Base-by-base conservation (phyloP, 306 rosid species). In the Acacia crassicarpa region DNA sequence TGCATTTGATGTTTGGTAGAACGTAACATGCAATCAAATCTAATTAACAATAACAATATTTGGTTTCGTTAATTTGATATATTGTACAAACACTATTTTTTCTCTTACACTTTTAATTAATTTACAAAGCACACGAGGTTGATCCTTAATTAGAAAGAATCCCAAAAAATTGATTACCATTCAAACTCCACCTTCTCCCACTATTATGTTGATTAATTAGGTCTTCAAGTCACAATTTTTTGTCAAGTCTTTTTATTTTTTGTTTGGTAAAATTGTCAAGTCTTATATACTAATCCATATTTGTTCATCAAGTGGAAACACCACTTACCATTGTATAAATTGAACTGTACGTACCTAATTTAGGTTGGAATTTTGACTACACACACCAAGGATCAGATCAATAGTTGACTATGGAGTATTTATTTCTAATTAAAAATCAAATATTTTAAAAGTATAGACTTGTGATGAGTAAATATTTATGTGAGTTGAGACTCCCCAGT, bases 261-360 rank as follows among this genome's bases (percentile, higher is more conserved):
- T 30, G 40, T 35, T 35, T 35, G 40, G 40, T 35, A 35, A 35
- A 35, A 35, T 20, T 45, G 32, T 13, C 19, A 9, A 40, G 20
- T 41, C 49, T 40, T 30, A 17, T 69, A 16, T 63, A 7, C 10
- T 13, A 33, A 33, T 58, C 17, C 25, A 58, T 1, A 30, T 4
- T 30, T n/a, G 7, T 17, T 8, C 76, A 72, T 17, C 9, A 30
- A 62, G 53, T 74, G 80, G 75, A 74, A 81, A 22, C 79, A 74
- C 27, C 58, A 53, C 78, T 61, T 27, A 43, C 71, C 46, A 38
- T 11, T 38, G 41, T 16, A 53, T 68, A 6, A 8, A 38, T 78
- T 30, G 82, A 67, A 3, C 30, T 38, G n/a, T 22, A 40, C 82
- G n/a, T 22, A 40, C 82, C 78, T 71, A 61, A 80, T 30, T 80